Evolutionary conservation across 169 alveolate species (phyloP).

Genomic region (Blepharisma undulans): DNA sequence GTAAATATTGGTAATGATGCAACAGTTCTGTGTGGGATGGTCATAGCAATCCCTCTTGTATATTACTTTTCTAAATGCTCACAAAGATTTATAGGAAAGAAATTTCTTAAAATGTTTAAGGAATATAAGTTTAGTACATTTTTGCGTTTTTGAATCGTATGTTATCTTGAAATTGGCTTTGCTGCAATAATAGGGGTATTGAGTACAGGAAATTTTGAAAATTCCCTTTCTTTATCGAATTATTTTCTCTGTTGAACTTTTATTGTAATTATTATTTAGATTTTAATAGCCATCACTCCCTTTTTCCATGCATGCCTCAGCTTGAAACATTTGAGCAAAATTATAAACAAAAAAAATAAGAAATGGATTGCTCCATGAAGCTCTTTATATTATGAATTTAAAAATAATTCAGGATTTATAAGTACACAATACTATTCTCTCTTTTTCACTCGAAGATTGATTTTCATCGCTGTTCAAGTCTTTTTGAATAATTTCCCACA

Average conservation of each 20-base stretch:
- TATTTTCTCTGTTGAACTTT: background rate
- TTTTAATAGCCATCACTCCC: background rate
- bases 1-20: background rate
- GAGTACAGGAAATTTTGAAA: background rate
- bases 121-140: background rate
- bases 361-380: background rate
- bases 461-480: background rate
- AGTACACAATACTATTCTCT: background rate
- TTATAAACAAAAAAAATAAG: background rate
- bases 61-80: background rate
- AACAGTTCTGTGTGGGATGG: background rate
- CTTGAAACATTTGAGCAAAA: background rate
- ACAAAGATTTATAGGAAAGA: background rate
- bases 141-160: background rate
- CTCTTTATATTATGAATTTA: background rate
- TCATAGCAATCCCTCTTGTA: background rate
- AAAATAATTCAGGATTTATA: background rate
- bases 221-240: background rate
- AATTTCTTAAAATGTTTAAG: background rate
- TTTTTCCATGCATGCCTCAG: background rate
- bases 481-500: background rate
- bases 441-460: background rate
- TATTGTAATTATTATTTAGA: background rate
- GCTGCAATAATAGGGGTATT: background rate
- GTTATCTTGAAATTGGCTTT: constrained; percentile 3